Base-by-base conservation (phyloP, 129 eudicot species). In the Cynara cardunculus region DNA sequence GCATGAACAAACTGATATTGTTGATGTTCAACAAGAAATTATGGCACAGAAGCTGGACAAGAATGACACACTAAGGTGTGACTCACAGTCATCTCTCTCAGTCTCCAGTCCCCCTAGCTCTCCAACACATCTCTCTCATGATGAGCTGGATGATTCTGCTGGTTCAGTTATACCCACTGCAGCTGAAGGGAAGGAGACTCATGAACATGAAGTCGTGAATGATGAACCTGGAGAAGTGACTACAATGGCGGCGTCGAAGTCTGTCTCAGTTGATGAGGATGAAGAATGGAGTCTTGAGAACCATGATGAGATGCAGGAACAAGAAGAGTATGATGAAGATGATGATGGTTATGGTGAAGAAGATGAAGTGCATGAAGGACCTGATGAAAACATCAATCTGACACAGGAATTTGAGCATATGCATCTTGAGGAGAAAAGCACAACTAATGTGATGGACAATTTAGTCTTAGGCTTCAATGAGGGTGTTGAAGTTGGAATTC, bases 251-350 rank as follows among this genome's bases (percentile, higher is more conserved):
- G 84, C 73, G 28, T 71, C 88, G 27, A 87, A 83, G 77, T 90
- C 89, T 70, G 61, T 86, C 25, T 82, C 93, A 10, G 89, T 59
- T 32, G 88, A 73, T 49, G 99, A 95, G 76, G 99, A 90, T 87
- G 99, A 95, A 21, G 97, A 92, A 13, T 95, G 99, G 99, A 85
- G 86, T 69, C 65, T 87, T 73, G 96, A 91, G 74, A 88, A 88
- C 73, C 83, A 88, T 85, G 89, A 83, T 46, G 88, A 84, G 81
- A 71, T 92, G 86, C 97, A 89, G 88, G 90, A 88, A 85, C 97
- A 89, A 83, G 97, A 89, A 81, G 99, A 86, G 79, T 95, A 95
- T 79, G 99, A 95, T 73, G 96, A 90, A 90, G 96, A 93, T 59
- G 96, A 86, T 78, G 91, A 87, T 84, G 94, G 97, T 75, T 92